A percentile compares a stretch with the other conserved stretches of the same genome.
These are phyloP conservation scores for Neoboletus magnificus DNA, from an alignment of 768 basidiomycete species.

Conservation along the genomic window DNA sequence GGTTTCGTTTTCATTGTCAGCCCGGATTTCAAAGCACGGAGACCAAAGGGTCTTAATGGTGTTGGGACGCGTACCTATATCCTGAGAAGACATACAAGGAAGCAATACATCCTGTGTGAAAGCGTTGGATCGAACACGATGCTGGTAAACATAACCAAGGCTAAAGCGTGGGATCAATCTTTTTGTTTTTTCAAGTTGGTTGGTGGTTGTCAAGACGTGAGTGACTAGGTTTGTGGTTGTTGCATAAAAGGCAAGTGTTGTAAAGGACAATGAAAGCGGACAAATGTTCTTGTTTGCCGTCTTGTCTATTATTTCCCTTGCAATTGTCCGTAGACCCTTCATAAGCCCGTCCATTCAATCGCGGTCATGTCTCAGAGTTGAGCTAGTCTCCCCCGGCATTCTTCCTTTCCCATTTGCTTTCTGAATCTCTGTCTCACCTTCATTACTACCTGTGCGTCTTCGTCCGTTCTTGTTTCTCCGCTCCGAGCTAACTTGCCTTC, in stretches of 20 bases:
- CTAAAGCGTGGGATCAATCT: neutral
- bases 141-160: neutral
- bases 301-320: neutral
- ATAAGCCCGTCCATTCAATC: conserved; percentile 9
- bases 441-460: neutral
- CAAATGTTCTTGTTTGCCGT: conserved; percentile 6
- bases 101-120: neutral
- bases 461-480: neutral
- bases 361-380: conserved; percentile 2
- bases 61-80: neutral
- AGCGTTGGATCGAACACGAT: neutral
- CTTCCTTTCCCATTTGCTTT: neutral
- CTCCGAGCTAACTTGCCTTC: conserved; percentile 2
- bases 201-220: neutral
- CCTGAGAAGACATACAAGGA: neutral
- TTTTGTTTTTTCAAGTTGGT: neutral
- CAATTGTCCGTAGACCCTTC: conserved; percentile 23
- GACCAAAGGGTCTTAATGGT: neutral
- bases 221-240: neutral
- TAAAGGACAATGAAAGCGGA: conserved; percentile 14
- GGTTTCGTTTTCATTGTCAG: neutral
- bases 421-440: neutral
- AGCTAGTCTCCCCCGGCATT: conserved; percentile 18
- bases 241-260: conserved; percentile 25
- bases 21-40: neutral